These are phyloP conservation scores for Themeda triandra DNA, from an alignment of 176 grass and related monocot genomes.

Conservation along the genomic window DNA sequence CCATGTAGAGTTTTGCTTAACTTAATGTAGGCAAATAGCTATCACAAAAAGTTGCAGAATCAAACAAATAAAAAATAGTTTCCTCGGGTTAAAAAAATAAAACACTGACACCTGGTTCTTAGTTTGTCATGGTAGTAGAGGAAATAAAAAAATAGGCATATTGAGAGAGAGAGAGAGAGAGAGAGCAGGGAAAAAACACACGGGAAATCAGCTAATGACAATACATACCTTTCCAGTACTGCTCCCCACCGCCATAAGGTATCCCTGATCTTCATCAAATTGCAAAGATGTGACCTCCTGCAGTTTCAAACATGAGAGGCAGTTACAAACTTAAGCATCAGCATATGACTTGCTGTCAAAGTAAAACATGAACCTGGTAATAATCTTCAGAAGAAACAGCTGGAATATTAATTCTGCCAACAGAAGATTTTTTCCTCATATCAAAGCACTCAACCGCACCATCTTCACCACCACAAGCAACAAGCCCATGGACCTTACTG, in stretches of 20 bases:
- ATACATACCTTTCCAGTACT: constrained; percentile 71
- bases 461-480: constrained; percentile 94
- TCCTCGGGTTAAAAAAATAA: too few species aligned
- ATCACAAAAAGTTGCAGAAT: too few species aligned
- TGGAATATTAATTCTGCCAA: constrained; percentile 77
- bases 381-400: constrained; percentile 56
- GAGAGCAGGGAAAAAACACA: background rate
- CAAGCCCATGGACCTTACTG: constrained; percentile 76
- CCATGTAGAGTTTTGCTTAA: background rate
- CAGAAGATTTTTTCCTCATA: constrained; percentile 77
- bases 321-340: background rate
- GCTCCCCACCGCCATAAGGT: constrained; percentile 81
- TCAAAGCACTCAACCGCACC: constrained; percentile 97
- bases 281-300: constrained; percentile 88
- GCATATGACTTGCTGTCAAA: constrained; percentile 6
- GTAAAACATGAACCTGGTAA: constrained; percentile 52
- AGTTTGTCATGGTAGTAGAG: background rate
- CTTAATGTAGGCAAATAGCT: background rate
- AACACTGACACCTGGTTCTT: background rate
- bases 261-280: constrained; percentile 90
- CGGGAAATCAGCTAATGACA: constrained; percentile 10
- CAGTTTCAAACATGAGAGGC: constrained; percentile 22
- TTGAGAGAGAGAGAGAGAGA: background rate
- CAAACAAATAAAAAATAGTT: too few species aligned
- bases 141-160: background rate